Evolutionary conservation across 805 yeast genomes (phyloP).

Genomic region (Ogataea methylovora): DNA sequence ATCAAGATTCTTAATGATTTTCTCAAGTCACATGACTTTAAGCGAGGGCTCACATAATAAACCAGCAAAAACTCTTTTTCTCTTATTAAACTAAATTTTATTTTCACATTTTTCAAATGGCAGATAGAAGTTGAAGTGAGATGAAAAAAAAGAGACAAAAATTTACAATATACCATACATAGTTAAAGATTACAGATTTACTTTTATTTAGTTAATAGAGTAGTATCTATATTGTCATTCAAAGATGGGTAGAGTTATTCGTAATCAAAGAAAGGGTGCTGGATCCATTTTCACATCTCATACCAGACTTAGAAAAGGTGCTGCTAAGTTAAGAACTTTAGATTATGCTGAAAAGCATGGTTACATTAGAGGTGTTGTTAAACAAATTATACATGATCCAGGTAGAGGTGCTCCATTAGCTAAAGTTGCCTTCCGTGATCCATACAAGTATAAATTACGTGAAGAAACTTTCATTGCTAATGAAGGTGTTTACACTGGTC

Average conservation of each 20-base stretch:
- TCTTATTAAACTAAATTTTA: no score
- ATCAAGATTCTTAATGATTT: no score
- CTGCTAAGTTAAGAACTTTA: slow-evolving; percentile 98
- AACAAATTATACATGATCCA: slow-evolving; percentile 98
- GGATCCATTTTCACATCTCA: slow-evolving; percentile 99
- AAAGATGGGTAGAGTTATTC: slow-evolving; percentile 99
- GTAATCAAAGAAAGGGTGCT: slow-evolving; percentile 99
- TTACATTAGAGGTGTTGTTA: slow-evolving; percentile 98
- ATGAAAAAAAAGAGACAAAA: no score
- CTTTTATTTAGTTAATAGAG: no score
- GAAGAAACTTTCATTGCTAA: slow-evolving; percentile 98
- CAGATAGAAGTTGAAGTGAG: no score
- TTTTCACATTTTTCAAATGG: no score
- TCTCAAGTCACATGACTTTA: no score
- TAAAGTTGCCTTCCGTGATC: slow-evolving; percentile 98
- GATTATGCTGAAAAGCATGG: slow-evolving; percentile 99
- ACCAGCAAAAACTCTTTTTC: no score
- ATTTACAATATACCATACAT: no score
- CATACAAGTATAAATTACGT: slow-evolving; percentile 96
- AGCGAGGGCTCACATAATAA: no score
- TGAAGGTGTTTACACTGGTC: slow-evolving; percentile 99
- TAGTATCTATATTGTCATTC: no score
- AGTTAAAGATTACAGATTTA: no score
- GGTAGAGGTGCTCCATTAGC: slow-evolving; percentile 99
- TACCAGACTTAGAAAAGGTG: slow-evolving; percentile 99